These are phyloP conservation scores for Aspergillus awamori DNA, from an alignment of 2,329 filamentous ascomycete genomes.

Conservation along the genomic window DNA sequence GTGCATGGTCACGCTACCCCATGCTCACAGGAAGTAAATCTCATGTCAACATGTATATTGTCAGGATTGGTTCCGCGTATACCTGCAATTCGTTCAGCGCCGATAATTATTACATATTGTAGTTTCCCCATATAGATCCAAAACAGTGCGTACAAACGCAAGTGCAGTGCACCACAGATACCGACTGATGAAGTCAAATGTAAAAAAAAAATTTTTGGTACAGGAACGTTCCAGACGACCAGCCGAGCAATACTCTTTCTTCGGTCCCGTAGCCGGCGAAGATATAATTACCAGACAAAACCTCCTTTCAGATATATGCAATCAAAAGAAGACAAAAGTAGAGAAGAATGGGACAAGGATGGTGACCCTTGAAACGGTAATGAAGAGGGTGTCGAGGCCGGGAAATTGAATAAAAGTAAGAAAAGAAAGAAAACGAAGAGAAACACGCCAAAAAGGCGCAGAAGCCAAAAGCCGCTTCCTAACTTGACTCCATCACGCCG, in stretches of 20 bases:
- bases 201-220: background rate
- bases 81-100: background rate
- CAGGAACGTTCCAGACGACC: slow-evolving; percentile 12
- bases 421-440: slow-evolving; percentile 7
- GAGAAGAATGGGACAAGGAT: slow-evolving; percentile 6
- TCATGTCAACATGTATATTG: background rate
- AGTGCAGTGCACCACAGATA: background rate
- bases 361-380: background rate
- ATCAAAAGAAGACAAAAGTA: slow-evolving; percentile 5
- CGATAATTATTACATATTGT: background rate
- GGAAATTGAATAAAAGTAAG: slow-evolving; percentile 5
- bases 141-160: slow-evolving; percentile 6
- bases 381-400: slow-evolving; percentile 7
- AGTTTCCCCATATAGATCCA: background rate
- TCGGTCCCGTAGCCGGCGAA: background rate
- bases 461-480: background rate
- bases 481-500: slow-evolving; percentile 22
- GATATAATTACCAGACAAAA: background rate
- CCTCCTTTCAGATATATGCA: slow-evolving; percentile 23
- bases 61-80: background rate
- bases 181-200: background rate
- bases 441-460: background rate
- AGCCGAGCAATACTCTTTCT: slow-evolving; percentile 19
- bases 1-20: background rate
- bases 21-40: background rate